Evolutionary conservation across 345 rosid species (phyloP), one percentile per base, ranked within the genome.

Genomic region (Ceriops tagal): DNA sequence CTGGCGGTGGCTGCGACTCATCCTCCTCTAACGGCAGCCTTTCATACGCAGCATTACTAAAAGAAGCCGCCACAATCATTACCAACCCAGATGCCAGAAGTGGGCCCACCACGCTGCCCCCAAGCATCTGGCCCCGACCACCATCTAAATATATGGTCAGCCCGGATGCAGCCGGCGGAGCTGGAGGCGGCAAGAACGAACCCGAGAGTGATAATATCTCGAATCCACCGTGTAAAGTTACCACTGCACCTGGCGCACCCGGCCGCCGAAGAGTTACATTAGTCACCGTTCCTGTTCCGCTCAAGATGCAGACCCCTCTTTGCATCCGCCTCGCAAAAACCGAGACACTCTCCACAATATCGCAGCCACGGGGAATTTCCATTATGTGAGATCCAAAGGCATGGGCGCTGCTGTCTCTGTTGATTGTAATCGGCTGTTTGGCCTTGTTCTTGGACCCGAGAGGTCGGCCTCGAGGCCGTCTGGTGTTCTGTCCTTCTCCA

Each of bases 61-160:
- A 93, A 20, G 98, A 93, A 71, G 98, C 98, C 1, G 96, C 97
- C 93, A 93, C 86, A 62, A 93, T 80, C 68, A 89, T 90, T 47
- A 91, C 93, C 53, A 92, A 97, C 13, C 98, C 98, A 0, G 89
- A 87, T 5, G 98, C 93, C 56, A 84, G 32, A 1, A 93, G 91
- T 28, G 89, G 89, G 6, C 98, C 93, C 10, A 80, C 97, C 52
- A 85, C 93, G 52, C 86, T 84, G 18, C 98, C 98, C n/a, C 98
- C 98, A 5, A 93, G 87, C 11, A 93, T 93, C 31, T 89, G 98
- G 5, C 98, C 98, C 77, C 91, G 98, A 24, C 98, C 97, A 19
- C 97, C 97, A 26, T 93, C 97, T 69, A 93, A 67, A 61, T 93
- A 93, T 52, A 93, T 85, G 6, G 93, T 89, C 75, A 93, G 75